Base-by-base conservation (phyloP, 495 filamentous ascomycete species). In the Aspergillus mulundensis region DNA sequence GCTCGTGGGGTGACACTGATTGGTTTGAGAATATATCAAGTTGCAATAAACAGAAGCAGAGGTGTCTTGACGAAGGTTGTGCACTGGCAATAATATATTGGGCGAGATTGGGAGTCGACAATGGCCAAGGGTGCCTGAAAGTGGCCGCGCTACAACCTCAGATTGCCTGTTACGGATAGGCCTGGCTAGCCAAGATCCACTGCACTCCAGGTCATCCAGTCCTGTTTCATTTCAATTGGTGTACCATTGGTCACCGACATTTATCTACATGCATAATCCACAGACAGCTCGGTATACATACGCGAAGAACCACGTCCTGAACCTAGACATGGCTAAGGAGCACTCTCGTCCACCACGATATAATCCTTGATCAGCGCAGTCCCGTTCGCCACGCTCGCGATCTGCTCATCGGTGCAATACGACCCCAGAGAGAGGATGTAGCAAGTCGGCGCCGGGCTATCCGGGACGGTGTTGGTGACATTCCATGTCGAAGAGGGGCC, bases 401-500 rank as follows among this genome's bases (percentile, higher is more conserved):
- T 70, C 66, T 82, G 73, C 8, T 80, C 77, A 0, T 72, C 67
- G 5, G 79, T 77, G 56, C 80, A 83, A 0, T 64, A 73, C 12
- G 66, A 42, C 14, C 50, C 53, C 21, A 74, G 43, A 20, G 70
- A 67, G 23, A 76, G 64, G 11, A 78, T 66, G 56, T 84, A 84
- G 61, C 81, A 83, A 16, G 66, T 61, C 8, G 71, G 69, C 23
- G 55, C 69, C 6, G 79, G 75, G 38, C 56, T 60, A 7, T 66
- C 66, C 0, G 73, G 70, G 3, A 71, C 66, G 30, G 68, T 54
- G 40, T 81, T 77, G 58, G 72, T 81, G 56, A 83, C 74, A 5
- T 77, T 60, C 70, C 72, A 81, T 15, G 80, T 83, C 42, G 78
- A 75, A 7, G 65, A 61, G 1, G 78, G 70, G 0, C 84, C 84